A percentile compares a stretch with the other conserved stretches of the same genome.
These are phyloP conservation scores for Globisporangium irregulare DNA, from an alignment of 352 stramenopile species.

Conservation along the genomic window DNA sequence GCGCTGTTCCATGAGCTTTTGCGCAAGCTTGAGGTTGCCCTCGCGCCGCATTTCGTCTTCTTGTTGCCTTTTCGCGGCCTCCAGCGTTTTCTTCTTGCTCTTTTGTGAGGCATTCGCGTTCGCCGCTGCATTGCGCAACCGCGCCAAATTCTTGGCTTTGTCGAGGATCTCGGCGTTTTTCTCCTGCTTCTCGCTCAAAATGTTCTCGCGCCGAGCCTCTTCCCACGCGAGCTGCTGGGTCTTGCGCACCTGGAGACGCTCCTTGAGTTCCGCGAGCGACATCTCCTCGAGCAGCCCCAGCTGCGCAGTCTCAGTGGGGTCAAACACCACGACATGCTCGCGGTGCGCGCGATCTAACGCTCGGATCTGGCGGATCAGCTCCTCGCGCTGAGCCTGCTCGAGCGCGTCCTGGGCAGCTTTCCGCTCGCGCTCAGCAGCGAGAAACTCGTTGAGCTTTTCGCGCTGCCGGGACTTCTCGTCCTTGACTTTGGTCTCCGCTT, in stretches of 20 bases:
- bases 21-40: slow-evolving; percentile 70
- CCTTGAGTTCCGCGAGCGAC: slow-evolving; percentile 83
- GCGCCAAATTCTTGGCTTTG: slow-evolving; percentile 77
- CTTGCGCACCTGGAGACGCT: slow-evolving; percentile 81
- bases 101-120: slow-evolving; percentile 53
- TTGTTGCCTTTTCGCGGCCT: slow-evolving; percentile 48
- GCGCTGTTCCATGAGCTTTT: slow-evolving; percentile 67
- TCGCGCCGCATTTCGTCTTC: slow-evolving; percentile 54
- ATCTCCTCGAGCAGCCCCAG: slow-evolving; percentile 91
- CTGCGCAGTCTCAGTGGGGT: slow-evolving; percentile 85
- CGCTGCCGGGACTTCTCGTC: slow-evolving; percentile 59
- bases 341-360: slow-evolving; percentile 77
- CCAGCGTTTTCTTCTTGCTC: slow-evolving; percentile 54
- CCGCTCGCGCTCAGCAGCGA: slow-evolving; percentile 54
- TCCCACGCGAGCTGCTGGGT: slow-evolving; percentile 68
- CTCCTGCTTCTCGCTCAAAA: slow-evolving; percentile 71
- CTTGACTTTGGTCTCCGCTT: slow-evolving; percentile 63
- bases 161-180: slow-evolving; percentile 72
- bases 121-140: slow-evolving; percentile 60
- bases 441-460: slow-evolving; percentile 62
- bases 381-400: slow-evolving; percentile 71
- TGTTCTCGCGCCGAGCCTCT: slow-evolving; percentile 56
- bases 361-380: slow-evolving; percentile 85
- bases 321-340: slow-evolving; percentile 84
- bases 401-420: slow-evolving; percentile 59